These are phyloP conservation scores for Suillus ampliporus DNA, from an alignment of 768 basidiomycete genomes.

Conservation along the genomic window DNA sequence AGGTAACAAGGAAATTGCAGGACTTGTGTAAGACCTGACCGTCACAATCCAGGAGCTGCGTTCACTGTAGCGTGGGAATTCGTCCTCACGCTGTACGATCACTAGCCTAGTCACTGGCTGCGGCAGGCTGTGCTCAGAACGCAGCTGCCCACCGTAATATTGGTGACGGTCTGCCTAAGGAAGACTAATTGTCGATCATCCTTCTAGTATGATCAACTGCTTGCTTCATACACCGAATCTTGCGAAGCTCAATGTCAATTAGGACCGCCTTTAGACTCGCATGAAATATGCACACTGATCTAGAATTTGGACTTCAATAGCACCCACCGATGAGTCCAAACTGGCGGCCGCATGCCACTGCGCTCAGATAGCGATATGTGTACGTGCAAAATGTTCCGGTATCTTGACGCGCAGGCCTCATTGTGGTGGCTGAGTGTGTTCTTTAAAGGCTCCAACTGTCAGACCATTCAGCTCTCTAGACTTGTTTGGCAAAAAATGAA, in stretches of 20 bases:
- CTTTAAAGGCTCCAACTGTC: too few species aligned
- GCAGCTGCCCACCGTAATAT: neutral
- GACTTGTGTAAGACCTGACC: conserved; percentile 5
- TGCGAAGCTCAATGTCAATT: neutral
- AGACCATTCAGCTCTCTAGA: neutral
- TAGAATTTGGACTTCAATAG: neutral
- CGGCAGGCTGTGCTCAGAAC: neutral
- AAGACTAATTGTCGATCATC: neutral
- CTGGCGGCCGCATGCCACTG: neutral
- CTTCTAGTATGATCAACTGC: neutral
- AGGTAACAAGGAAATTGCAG: neutral
- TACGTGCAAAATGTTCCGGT: neutral
- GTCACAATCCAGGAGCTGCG: conserved; percentile 5
- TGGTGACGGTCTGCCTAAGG: neutral
- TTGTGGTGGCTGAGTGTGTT: neutral
- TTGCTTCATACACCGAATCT: neutral
- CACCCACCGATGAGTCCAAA: neutral
- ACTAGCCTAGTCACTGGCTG: too few species aligned
- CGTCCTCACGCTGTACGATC: too few species aligned
- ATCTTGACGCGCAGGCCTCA: neutral
- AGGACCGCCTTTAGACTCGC: neutral
- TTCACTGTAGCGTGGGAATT: conserved; percentile 5
- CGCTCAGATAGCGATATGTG: neutral
- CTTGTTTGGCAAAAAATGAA: neutral
- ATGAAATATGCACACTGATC: neutral